These are phyloP conservation scores for Mucor velutinosus DNA, from an alignment of 371 early-diverging fungal species.

Conservation along the genomic window DNA sequence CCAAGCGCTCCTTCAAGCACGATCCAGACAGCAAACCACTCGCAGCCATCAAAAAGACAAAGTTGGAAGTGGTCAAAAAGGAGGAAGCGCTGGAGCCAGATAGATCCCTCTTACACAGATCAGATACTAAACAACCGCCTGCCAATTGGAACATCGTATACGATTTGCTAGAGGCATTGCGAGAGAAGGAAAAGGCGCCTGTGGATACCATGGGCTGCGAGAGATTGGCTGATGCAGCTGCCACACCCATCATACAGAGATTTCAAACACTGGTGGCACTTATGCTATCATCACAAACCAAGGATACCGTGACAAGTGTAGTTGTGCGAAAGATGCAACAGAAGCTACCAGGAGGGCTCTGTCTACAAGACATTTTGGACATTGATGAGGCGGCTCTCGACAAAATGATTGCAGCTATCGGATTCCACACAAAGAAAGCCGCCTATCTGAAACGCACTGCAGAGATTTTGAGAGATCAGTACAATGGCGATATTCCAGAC, in stretches of 20 bases:
- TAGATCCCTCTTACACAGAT: neutral
- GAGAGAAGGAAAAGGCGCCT: conserved; percentile 73
- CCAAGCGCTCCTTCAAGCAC: neutral
- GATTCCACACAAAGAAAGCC: conserved; percentile 91
- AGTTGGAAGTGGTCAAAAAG: neutral
- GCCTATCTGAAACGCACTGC: conserved; percentile 79
- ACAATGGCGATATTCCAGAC: conserved; percentile 86
- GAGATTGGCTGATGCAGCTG: conserved; percentile 61
- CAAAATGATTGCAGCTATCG: conserved; percentile 80
- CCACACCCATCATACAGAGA: conserved; percentile 58
- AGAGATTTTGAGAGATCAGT: conserved; percentile 68
- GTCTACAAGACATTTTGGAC: conserved; percentile 56
- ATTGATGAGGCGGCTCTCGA: conserved; percentile 66
- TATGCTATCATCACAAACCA: conserved; percentile 96
- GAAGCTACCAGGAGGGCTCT: conserved; percentile 69
- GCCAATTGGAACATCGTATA: conserved; percentile 72
- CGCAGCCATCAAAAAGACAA: neutral
- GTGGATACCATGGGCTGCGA: conserved; percentile 98
- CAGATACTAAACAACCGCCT: conserved; percentile 26
- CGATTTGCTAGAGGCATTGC: conserved; percentile 62
- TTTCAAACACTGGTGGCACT: conserved; percentile 92
- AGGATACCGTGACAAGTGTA: conserved; percentile 88
- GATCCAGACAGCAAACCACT: neutral
- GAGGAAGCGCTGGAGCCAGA: neutral
- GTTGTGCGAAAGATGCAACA: conserved; percentile 71